phyloP scores from a whole-genome alignment of 345 rosid species.

The Bretschneidera sinensis region DNA sequence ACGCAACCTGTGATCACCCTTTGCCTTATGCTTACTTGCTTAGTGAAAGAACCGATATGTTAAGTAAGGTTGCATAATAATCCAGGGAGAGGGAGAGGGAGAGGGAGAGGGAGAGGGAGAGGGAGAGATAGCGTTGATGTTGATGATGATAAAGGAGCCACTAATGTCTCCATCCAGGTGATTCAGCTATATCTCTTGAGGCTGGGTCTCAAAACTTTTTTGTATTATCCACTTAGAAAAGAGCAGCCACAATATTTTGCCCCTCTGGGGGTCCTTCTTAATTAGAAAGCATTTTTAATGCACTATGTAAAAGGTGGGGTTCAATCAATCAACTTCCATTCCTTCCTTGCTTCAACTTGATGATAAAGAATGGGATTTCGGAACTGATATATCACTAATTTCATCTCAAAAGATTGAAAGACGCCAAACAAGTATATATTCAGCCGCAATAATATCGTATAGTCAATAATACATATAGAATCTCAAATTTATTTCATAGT shows the following conservation, averaged over 20 bases:
- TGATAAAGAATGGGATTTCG: not conserved
- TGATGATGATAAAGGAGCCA: conserved; percentile 35
- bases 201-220: conserved; percentile 5
- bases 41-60: too few relatives aligned
- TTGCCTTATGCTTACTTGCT: too few relatives aligned
- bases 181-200: conserved; percentile 40
- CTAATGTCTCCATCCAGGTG: conserved; percentile 53
- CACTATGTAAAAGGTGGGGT: conserved; percentile 32
- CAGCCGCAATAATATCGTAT: too few relatives aligned
- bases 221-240: conserved; percentile 30
- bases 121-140: conserved; percentile 15
- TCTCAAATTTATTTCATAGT: too few relatives aligned
- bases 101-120: too few relatives aligned
- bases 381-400: too few relatives aligned
- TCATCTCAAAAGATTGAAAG: too few relatives aligned
- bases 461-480: too few relatives aligned
- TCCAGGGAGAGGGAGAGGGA: too few relatives aligned
- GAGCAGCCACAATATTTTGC: conserved; percentile 15
- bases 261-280: conserved; percentile 13
- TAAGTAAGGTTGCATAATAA: too few relatives aligned
- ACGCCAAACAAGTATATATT: too few relatives aligned
- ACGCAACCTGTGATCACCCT: too few relatives aligned
- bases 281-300: conserved; percentile 18
- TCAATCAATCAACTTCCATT: conserved; percentile 37
- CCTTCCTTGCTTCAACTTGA: conserved; percentile 14